Conservation (phyloP, 2,329 filamentous ascomycete species). For the Cladophialophora psammophila region DNA sequence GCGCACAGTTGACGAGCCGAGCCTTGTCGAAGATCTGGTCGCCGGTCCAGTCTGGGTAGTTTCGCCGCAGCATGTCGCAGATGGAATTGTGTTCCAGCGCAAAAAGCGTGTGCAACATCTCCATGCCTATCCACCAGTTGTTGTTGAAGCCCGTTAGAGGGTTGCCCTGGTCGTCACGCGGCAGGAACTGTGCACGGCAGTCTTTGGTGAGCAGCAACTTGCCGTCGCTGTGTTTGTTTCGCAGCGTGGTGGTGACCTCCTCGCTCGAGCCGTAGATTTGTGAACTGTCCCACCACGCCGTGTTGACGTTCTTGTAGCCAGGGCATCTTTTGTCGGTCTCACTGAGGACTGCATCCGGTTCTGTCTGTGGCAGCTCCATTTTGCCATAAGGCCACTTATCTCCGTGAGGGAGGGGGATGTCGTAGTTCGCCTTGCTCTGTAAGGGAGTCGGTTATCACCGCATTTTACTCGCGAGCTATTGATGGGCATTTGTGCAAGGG, state of each 20-base stretch:
- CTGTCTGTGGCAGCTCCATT: slow-evolving; percentile 49
- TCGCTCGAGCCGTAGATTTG: slow-evolving; percentile 57
- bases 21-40: slow-evolving; percentile 57
- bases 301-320: slow-evolving; percentile 54
- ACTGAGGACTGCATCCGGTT: slow-evolving; percentile 45
- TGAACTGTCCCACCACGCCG: slow-evolving; percentile 57
- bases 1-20: slow-evolving; percentile 54
- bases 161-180: slow-evolving; percentile 47
- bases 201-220: slow-evolving; percentile 50
- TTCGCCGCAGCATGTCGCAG: slow-evolving; percentile 48
- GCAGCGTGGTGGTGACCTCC: slow-evolving; percentile 47
- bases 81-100: slow-evolving; percentile 57
- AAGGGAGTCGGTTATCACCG: slow-evolving; percentile 25
- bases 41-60: slow-evolving; percentile 49
- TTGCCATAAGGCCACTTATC: slow-evolving; percentile 47
- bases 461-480: not conserved
- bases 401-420: slow-evolving; percentile 47
- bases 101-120: slow-evolving; percentile 57
- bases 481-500: not conserved
- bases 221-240: slow-evolving; percentile 48
- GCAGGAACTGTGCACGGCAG: slow-evolving; percentile 47
- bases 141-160: slow-evolving; percentile 53
- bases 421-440: slow-evolving; percentile 44
- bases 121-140: slow-evolving; percentile 59
- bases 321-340: slow-evolving; percentile 49